Evolutionary conservation across 2,329 filamentous ascomycete genomes (phyloP), one percentile per base, ranked within the genome.

Genomic region (Arthrobotrys sphaeroides): DNA sequence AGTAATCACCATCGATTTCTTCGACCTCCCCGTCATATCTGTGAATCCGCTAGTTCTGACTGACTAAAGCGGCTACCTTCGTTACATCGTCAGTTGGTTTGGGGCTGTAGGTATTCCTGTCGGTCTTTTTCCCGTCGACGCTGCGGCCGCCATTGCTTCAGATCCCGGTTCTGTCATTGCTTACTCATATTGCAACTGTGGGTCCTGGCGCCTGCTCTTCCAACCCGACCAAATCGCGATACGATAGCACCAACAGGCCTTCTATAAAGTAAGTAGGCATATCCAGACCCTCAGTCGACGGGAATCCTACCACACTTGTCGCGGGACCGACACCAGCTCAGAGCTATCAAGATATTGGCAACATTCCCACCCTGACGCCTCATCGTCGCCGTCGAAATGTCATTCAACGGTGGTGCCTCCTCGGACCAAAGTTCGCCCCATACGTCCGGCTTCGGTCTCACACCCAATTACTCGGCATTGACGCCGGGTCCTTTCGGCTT

Each of bases 381-480:
- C 33, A 18, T 62, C 59, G n/a, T 42, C 10, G 6, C 10, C 43
- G 62, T 10, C 31, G 45, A 53, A 16, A 74, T 74, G 70, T 74
- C 70, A 4, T 74, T 55, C 57, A 74, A 28, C 22, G 70, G 62
- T 28, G 70, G 62, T 16, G n/a, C n/a, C n/a, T 74, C 70, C 13
- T 74, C 70, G 3, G 70, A 74, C 26, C 70, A 74, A 42, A 74
- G 70, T 36, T 74, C 70, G 16, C 70, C 70, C 64, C 62, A 68
- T 13, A 62, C 62, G 18, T 74, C 70, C 7, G 70, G 70, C n/a
- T 74, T 74, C 40, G 70, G 70, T 13, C 38, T 74, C 28, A 74
- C 70, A 31, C 70, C 70, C 62, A 62, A 45, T 18, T 74, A 74
- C 28, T 74, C 70, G 3, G 70, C 62, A n/a, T 42, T 74, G 43